Base-by-base conservation (phyloP, 73 alveolate species). In the Paramecium bursaria region DNA sequence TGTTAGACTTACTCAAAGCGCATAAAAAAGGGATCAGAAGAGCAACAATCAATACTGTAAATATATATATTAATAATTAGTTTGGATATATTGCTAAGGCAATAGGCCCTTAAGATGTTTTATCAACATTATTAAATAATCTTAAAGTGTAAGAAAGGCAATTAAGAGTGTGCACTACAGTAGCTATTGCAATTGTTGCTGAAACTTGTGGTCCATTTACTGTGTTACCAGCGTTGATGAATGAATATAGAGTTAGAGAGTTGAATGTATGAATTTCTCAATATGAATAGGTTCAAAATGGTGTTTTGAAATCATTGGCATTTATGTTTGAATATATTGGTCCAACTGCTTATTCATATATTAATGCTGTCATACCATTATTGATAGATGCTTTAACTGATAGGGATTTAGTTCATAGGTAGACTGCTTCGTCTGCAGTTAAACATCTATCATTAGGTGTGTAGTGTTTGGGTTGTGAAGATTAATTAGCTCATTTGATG, bases 161-260 rank as follows among this genome's bases (percentile, higher is more conserved):
- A 93, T 95, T 95, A 91, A 95, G 99, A 86, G 98, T 98, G 22
- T 98, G 99, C 91, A 98, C 99, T 13, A 98, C 99, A n/a, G 99
- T 98, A 19, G 99, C 99, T 17, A 98, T 98, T 61, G 99, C 99
- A 25, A 98, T 98, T 48, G 99, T 98, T n/a, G 99, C 99, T n/a
- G 99, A 98, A 90, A 96, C 99, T 14, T 98, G 99, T 74, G 99
- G 99, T 21, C 99, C 99, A 1, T 98, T 96, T 92, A 98, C 99
- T 4, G 99, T 98, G 0, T 92, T 98, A 22, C 99, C 99, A 0
- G 99, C 99, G 11, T 85, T 98, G 61, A 92, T 98, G 99, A 97
- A 98, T 75, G 99, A 98, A 88, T 98, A 98, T 82, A 86, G 99
- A 67, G 99, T 98, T 11, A 98, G 98, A 25, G 99, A 98, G 88